Base-by-base conservation (phyloP, 768 basidiomycete genomes). In the Scleroderma citrinum region DNA sequence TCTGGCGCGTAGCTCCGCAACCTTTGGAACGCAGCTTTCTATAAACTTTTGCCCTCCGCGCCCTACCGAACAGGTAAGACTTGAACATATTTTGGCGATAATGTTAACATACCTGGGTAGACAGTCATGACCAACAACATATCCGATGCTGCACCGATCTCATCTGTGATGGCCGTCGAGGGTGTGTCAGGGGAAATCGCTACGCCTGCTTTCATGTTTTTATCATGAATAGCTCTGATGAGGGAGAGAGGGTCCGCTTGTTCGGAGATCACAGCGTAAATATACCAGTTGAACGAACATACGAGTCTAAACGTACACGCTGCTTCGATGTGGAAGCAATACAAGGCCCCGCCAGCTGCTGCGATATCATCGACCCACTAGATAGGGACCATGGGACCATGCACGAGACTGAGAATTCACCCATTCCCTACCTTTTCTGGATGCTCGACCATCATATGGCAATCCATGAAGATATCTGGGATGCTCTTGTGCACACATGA, bases 61-160 rank as follows among this genome's bases (percentile, higher is more conserved):
- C 34, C 95, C 88, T 89, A 57, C 20, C 8, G 7, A 12, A 26
- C 7, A n/a, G 14, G 11, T 16, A 8, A 42, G 24, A 42, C 21
- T n/a, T 13, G 21, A 14, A 42, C 40, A 14, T 29, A 42, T 23
- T 21, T 16, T 8, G 23, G n/a, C 5, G 34, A 8, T 29, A 29
- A 29, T 29, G 8, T 26, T 43, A 40, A 46, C 60, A 43, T 55
- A 86, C 88, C 95, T 39, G 94, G 95, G 62, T 91, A 85, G 21
- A 99, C 94, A 8, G 95, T 98, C 95, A 98, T 98, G 59, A 98
- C 94, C 53, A 98, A 82, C 30, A 98, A 77, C 89, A 97, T 91
- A 65, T 97, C 94, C 5, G 86, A 92, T 5, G 79, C 80, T 12
- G 81, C 60, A n/a, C 76, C 95, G 42, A 98, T 75, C 42, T 82